phyloP scores from a whole-genome alignment of 306 rosid genomes.

The Hylodesmum podocarpum region DNA sequence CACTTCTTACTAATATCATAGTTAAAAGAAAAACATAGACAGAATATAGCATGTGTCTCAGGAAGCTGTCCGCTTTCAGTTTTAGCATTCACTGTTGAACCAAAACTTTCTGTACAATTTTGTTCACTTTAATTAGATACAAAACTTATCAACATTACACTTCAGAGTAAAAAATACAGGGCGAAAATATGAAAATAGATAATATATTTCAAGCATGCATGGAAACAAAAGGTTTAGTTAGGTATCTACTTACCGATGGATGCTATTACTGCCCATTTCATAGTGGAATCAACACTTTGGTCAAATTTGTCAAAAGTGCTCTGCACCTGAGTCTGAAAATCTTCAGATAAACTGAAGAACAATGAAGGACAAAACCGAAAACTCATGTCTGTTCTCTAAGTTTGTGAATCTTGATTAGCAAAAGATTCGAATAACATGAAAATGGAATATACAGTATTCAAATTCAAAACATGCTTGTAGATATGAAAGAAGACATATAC shows the following conservation, averaged over 20 bases:
- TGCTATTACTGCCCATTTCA: conserved; percentile 36
- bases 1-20: too few species aligned
- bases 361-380: conserved; percentile 14
- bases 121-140: too few species aligned
- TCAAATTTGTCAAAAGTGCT: conserved; percentile 13
- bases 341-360: not conserved
- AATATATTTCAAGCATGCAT: not conserved
- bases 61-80: not conserved
- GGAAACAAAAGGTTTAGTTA: conserved; percentile 8
- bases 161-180: not conserved
- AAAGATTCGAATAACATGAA: not conserved
- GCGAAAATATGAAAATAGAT: not conserved
- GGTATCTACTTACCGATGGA: conserved; percentile 24
- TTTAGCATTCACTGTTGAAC: not conserved
- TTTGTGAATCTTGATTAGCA: not conserved
- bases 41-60: not conserved
- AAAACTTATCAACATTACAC: not conserved
- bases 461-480: not conserved
- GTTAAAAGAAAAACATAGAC: too few species aligned
- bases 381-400: conserved; percentile 24
- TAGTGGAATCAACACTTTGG: too few species aligned
- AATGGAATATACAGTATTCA: not conserved
- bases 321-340: not conserved
- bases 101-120: not conserved
- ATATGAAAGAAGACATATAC: not conserved